Conservation (phyloP, 192 early-diverging fungal species). For the Podila horticola region DNA sequence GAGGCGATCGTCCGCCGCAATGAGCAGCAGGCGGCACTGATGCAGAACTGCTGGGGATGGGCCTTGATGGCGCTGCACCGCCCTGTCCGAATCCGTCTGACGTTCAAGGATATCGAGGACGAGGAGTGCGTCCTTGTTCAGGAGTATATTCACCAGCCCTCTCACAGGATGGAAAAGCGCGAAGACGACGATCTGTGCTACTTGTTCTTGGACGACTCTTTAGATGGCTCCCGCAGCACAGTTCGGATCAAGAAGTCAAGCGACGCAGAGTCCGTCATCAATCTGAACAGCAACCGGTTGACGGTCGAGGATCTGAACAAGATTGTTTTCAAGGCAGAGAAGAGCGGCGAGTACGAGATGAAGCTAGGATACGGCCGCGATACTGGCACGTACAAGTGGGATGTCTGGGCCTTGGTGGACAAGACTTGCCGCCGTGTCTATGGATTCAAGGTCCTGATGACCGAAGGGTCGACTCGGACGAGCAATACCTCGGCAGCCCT, state of each 20-base stretch:
- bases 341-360: slow-evolving; percentile 36
- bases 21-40: slow-evolving; percentile 28
- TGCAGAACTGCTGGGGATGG: slow-evolving; percentile 52
- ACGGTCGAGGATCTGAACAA: slow-evolving; percentile 43
- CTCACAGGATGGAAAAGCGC: slow-evolving; percentile 10
- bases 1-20: slow-evolving; percentile 47
- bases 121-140: slow-evolving; percentile 43
- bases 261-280: slow-evolving; percentile 15
- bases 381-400: slow-evolving; percentile 24
- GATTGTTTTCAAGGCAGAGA: slow-evolving; percentile 53
- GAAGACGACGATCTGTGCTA: slow-evolving; percentile 53
- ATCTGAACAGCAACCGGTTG: slow-evolving; percentile 20
- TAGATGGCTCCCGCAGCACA: slow-evolving; percentile 13
- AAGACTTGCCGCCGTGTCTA: slow-evolving; percentile 55
- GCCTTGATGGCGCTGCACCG: slow-evolving; percentile 55
- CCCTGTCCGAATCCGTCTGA: slow-evolving; percentile 56
- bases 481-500: slow-evolving; percentile 33
- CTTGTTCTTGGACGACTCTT: slow-evolving; percentile 48
- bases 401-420: slow-evolving; percentile 61
- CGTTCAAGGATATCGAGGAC: slow-evolving; percentile 53
- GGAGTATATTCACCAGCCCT: slow-evolving; percentile 57
- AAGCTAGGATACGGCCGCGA: slow-evolving; percentile 35
- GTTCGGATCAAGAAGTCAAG: slow-evolving; percentile 34
- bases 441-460: slow-evolving; percentile 55
- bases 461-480: not conserved